A percentile compares a stretch with the other conserved stretches of the same genome.
Conservation (phyloP, 2,329 filamentous ascomycete species). For the Nemania serpens region DNA sequence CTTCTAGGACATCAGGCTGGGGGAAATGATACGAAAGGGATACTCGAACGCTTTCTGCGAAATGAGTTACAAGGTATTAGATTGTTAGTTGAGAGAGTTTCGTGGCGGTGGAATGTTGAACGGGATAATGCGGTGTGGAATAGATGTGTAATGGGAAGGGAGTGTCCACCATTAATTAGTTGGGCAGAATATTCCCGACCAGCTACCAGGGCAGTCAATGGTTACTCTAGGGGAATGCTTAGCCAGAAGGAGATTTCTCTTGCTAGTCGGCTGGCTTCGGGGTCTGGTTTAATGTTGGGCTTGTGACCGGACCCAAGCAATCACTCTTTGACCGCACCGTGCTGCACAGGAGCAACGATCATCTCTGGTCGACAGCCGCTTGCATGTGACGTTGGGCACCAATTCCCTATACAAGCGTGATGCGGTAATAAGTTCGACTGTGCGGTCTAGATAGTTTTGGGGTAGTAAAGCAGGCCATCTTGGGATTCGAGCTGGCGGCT, state of each 20-base stretch:
- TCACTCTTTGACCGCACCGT: background rate
- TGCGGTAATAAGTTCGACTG: background rate
- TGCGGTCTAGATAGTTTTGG: background rate
- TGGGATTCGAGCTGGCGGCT: background rate
- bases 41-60: background rate
- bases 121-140: slow-evolving; percentile 1
- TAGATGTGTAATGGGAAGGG: background rate
- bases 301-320: slow-evolving; percentile 3
- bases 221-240: background rate
- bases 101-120: background rate
- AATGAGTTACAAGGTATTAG: background rate
- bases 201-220: background rate
- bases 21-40: background rate
- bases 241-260: background rate
- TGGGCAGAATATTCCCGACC: background rate
- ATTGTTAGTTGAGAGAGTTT: background rate
- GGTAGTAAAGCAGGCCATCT: slow-evolving; percentile 1
- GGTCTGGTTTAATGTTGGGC: background rate
- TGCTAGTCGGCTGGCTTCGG: background rate
- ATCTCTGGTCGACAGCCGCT: background rate
- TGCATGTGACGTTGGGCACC: background rate
- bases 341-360: background rate
- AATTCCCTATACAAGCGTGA: background rate
- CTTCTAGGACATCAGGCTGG: background rate
- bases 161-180: background rate